A percentile compares a stretch with the other conserved stretches of the same genome.
Evolutionary conservation across 345 rosid species (phyloP).

Genomic region (Eucalyptus marginata): DNA sequence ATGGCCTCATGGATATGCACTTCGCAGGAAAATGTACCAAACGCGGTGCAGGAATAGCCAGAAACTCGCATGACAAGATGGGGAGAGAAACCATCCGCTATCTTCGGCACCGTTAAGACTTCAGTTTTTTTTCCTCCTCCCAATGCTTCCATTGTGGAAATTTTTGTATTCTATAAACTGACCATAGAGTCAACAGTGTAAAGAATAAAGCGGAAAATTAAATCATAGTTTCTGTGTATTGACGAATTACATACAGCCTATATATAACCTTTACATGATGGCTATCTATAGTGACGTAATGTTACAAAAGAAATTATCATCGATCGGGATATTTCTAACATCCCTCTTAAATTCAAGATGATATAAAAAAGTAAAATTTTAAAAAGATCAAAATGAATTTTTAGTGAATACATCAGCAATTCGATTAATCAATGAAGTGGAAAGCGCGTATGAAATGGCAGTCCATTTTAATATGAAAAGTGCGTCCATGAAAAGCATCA

Average conservation of each 20-base stretch:
- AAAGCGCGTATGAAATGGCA: fast-evolving
- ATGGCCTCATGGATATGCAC: background rate
- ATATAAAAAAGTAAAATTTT: too few relatives aligned
- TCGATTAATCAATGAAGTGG: too few relatives aligned
- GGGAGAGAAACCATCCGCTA: background rate
- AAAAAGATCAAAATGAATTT: too few relatives aligned
- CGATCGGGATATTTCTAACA: background rate
- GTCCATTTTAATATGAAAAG: too few relatives aligned
- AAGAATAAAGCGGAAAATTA: background rate
- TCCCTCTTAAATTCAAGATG: background rate
- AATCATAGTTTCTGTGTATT: too few relatives aligned
- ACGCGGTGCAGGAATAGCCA: background rate
- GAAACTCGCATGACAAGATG: background rate
- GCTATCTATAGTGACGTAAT: background rate
- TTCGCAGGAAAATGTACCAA: background rate
- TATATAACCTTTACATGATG: too few relatives aligned
- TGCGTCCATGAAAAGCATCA: too few relatives aligned
- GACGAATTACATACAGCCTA: background rate
- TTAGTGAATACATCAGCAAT: too few relatives aligned
- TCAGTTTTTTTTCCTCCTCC: background rate
- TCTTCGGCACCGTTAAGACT: background rate
- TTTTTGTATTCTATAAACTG: background rate
- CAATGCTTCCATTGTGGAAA: background rate
- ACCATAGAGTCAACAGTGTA: background rate
- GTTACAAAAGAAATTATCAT: too few relatives aligned